A percentile compares a stretch with the other conserved stretches of the same genome.
Evolutionary conservation across 345 rosid genomes (phyloP).

Genomic region (Dipteronia dyeriana): DNA sequence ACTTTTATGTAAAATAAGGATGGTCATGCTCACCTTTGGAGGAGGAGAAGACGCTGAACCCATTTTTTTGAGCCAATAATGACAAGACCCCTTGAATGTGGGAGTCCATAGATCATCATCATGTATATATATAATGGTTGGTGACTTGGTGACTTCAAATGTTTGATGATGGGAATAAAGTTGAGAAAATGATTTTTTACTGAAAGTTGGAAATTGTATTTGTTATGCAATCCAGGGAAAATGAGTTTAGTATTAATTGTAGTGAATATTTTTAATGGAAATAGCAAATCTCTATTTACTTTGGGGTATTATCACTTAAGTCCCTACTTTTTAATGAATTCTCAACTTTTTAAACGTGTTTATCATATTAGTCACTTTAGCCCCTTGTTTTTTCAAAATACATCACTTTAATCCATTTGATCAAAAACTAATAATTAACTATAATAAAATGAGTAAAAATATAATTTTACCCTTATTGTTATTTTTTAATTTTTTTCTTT

Average conservation of each 20-base stretch:
- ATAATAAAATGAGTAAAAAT: too few relatives aligned
- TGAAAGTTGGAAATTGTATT: not conserved
- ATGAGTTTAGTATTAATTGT: too few relatives aligned
- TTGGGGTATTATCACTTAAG: too few relatives aligned
- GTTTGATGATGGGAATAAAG: conserved; percentile 12
- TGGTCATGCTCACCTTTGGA: conserved; percentile 39
- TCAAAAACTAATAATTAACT: too few relatives aligned
- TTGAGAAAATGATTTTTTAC: conserved; percentile 2
- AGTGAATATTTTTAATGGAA: not conserved
- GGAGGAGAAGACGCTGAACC: conserved; percentile 57
- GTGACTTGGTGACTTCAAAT: not conserved
- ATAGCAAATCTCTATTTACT: not conserved
- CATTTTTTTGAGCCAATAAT: conserved; percentile 36
- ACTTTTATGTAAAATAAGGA: too few relatives aligned
- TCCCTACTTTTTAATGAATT: too few relatives aligned
- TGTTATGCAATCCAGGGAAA: not conserved
- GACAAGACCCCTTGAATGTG: conserved; percentile 3
- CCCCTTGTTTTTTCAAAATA: too few relatives aligned
- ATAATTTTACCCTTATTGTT: too few relatives aligned
- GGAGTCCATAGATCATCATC: conserved; percentile 20
- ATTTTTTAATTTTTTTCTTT: too few relatives aligned
- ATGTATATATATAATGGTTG: conserved; percentile 24
- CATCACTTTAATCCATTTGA: too few relatives aligned
- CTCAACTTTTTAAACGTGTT: too few relatives aligned
- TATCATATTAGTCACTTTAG: too few relatives aligned